Evolutionary conservation across 2,329 filamentous ascomycete genomes (phyloP).

Genomic region (Hypoxylon sp.): DNA sequence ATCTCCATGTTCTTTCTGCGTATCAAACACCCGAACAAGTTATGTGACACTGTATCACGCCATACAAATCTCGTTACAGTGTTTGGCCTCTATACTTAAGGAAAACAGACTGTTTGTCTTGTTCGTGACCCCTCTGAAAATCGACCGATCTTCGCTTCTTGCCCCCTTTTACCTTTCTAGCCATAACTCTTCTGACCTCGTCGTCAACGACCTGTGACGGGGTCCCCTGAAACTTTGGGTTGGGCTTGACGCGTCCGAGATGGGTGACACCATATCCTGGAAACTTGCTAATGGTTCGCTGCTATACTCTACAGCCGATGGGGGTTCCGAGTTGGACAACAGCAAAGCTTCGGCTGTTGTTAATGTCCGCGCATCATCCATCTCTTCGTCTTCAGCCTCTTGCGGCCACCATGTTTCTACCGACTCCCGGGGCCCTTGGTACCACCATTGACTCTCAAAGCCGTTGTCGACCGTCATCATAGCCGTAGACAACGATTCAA

Average conservation of each 20-base stretch:
- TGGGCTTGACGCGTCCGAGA: conserved; percentile 51
- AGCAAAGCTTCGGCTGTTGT: conserved; percentile 48
- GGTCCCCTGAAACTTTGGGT: conserved; percentile 36
- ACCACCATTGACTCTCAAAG: conserved; percentile 70
- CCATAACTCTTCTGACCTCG: conserved; percentile 58
- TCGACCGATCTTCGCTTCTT: background rate
- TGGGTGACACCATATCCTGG: conserved; percentile 52
- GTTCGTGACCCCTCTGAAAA: background rate
- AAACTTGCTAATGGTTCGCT: conserved; percentile 35
- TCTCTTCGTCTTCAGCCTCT: conserved; percentile 37
- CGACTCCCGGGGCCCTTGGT: conserved; percentile 57
- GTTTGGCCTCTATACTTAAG: background rate
- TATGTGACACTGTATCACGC: background rate
- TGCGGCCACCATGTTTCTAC: conserved; percentile 38
- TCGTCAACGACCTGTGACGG: conserved; percentile 54
- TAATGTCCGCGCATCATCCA: conserved; percentile 39
- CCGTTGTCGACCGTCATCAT: conserved; percentile 70
- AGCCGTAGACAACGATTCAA: conserved; percentile 63
- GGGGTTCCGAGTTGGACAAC: conserved; percentile 43
- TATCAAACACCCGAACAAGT: conserved; percentile 2
- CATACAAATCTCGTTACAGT: background rate
- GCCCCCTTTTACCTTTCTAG: conserved; percentile 37
- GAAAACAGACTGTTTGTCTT: background rate
- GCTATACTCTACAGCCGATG: conserved; percentile 35
- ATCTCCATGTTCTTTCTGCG: conserved; percentile 1